Percentiles rank a stretch among this genome's conserved stretches.
phyloP scores from a whole-genome alignment of 495 filamentous ascomycete species.

The Aspergillus hancockii region DNA sequence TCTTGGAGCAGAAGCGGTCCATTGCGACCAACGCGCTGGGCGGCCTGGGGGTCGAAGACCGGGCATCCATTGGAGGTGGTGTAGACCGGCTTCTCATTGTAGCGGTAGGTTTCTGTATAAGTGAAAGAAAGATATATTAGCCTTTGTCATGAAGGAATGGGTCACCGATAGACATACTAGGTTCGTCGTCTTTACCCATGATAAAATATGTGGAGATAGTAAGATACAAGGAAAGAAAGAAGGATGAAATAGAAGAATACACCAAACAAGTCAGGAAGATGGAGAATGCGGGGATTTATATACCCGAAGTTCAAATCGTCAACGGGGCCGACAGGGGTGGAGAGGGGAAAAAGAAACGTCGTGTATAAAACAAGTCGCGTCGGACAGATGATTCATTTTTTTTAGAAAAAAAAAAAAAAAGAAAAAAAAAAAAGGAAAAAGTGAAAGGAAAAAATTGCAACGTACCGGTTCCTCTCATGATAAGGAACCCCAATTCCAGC shows the following conservation, averaged over 20 bases:
- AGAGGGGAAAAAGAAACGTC: not conserved
- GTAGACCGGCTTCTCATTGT: constrained; percentile 59
- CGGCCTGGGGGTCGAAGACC: constrained; percentile 57
- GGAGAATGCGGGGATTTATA: constrained; percentile 17
- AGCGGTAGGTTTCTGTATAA: constrained; percentile 48
- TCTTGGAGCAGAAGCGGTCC: constrained; percentile 64
- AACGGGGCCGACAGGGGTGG: not conserved
- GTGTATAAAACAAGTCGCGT: not conserved
- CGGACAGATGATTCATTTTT: not conserved
- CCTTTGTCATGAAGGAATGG: not conserved
- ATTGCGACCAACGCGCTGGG: constrained; percentile 62
- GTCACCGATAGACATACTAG: constrained; percentile 26
- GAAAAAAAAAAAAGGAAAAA: not conserved
- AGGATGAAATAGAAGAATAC: constrained; percentile 4
- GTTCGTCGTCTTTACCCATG: constrained; percentile 41
- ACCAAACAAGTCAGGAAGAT: not conserved
- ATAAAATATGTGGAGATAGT: constrained; percentile 16
- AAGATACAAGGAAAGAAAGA: not conserved
- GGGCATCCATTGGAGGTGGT: constrained; percentile 64
- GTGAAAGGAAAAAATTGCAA: not conserved
- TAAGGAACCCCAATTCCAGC: not conserved
- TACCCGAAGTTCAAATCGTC: constrained; percentile 4
- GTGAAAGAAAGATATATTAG: not conserved
- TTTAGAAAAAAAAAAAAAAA: constrained; percentile 6
- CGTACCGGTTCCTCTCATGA: not conserved